Evolutionary conservation across 306 rosid species (phyloP).

Genomic region (Urtica urens): DNA sequence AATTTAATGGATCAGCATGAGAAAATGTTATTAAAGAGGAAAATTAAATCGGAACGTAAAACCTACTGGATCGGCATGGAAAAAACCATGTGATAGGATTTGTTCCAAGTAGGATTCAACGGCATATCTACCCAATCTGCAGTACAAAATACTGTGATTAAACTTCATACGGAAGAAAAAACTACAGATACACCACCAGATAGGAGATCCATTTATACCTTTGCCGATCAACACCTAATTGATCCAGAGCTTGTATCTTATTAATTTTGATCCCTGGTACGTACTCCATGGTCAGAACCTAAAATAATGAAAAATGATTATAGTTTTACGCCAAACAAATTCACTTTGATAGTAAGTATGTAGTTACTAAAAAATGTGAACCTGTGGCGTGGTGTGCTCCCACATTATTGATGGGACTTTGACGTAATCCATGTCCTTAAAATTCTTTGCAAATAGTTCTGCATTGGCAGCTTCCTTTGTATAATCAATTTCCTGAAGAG

Average conservation of each 20-base stretch:
- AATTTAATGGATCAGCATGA: too few relatives aligned
- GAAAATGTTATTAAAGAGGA: slow-evolving; percentile 4
- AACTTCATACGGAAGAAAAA: slow-evolving; percentile 10
- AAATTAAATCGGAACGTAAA: slow-evolving; percentile 14
- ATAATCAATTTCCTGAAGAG: slow-evolving; percentile 97
- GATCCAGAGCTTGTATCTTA: slow-evolving; percentile 87
- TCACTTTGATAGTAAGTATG: slow-evolving; percentile 6
- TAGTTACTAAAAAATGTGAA: slow-evolving; percentile 18
- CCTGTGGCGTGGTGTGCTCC: slow-evolving; percentile 98
- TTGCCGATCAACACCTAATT: slow-evolving; percentile 89
- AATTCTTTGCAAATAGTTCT: slow-evolving; percentile 78
- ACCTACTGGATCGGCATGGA: slow-evolving; percentile 98
- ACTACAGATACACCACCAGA: slow-evolving; percentile 12
- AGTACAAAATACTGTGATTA: slow-evolving; percentile 15
- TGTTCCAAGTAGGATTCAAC: slow-evolving; percentile 99
- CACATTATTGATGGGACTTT: slow-evolving; percentile 81
- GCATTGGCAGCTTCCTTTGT: slow-evolving; percentile 97
- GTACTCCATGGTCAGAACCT: slow-evolving; percentile 98
- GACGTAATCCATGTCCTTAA: slow-evolving; percentile 71
- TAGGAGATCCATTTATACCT: slow-evolving; percentile 34
- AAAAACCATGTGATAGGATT: slow-evolving; percentile 94
- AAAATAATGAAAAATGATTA: slow-evolving; percentile 13
- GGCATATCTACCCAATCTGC: slow-evolving; percentile 85
- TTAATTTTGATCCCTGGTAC: slow-evolving; percentile 99
- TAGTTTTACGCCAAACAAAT: slow-evolving; percentile 1